Base-by-base conservation (phyloP, 2,329 filamentous ascomycete species). In the Arthrinium phaeospermum region DNA sequence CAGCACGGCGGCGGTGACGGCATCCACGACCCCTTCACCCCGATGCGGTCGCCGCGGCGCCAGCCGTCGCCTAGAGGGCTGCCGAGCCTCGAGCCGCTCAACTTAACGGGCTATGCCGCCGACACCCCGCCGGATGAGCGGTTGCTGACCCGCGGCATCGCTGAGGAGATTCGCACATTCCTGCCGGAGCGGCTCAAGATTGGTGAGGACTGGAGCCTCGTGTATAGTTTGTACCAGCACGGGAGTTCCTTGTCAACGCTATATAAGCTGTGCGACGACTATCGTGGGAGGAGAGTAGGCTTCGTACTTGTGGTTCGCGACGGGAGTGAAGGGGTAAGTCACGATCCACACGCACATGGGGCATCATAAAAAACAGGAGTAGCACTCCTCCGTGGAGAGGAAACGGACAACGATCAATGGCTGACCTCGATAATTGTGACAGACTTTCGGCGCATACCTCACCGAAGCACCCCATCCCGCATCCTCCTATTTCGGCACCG, bases 391-490 rank as follows among this genome's bases (percentile, higher is more conserved):
- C 10, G 37, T 14, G 47, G 2, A 30, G 22, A 30, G 53, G 44
- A 49, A 46, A 46, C 1, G 34, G 34, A n/a, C 22, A 45, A 37
- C 34, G 53, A 61, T 37, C 47, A 34, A n/a, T 53, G n/a, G 46
- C 72, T 73, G 72, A 72, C 70, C 57, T 68, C 49, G 46, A 47
- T n/a, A 24, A 57, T 37, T 10, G 41, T 14, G 44, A 41, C 75
- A 92, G 89, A 89, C 94, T 57, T 99, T 99, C 81, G 96, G 96
- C 79, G 95, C 95, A 70, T 98, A 98, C 82, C 90, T 98, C 71
- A 97, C 94, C 70, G 96, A 99, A 81, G 88, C 93, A 69, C 95
- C 96, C 14, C 93, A 93, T 77, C 94, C 94, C 0, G 86, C 91
- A 1, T 84, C 94, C 2, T 93, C 95, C 75, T 99, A 98, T 86